Base-by-base conservation (phyloP, 805 yeast genomes). In the Monosporozyma yasuniensis region DNA sequence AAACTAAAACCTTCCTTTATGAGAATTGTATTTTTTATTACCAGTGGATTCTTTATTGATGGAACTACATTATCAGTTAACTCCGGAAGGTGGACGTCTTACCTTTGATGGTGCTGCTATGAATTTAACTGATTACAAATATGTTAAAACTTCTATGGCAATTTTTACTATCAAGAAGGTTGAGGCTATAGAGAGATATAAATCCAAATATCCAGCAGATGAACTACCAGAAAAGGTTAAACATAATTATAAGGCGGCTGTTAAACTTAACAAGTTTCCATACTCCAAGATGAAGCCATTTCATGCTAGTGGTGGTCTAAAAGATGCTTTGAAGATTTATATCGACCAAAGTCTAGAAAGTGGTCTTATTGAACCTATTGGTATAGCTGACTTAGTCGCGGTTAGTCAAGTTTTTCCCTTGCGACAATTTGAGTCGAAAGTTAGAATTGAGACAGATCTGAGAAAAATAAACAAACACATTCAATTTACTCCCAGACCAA, bases 401-500 rank as follows among this genome's bases (percentile, higher is more conserved):
- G 19, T 46, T 6, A 46, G 49, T 25, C 49, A 49, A 1, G 35
- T 49, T 16, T 49, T 49, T 39, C 43, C 47, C 1, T 19, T 44
- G 6, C 41, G 32, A 43, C 50, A 48, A 27, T 32, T 43, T 16
- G 42, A 7, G 14, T 6, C 4, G 4, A 32, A 32, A 32, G 22
- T 50, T 9, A 12, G 49, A 7, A 46, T 50, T 19, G 18, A 46
- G 18, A 50, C 49, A 4, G 52, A 49, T 27, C 30, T 49, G 3
- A 46, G 52, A 7, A 9, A 35, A 37, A 47, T 50, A 2, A 50
- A 50, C 34, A 22, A 28, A 19, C 38, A 50, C 16, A 22, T 50
- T 4, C 43, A 34, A 14, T 50, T 39, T 34, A 46, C 49, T 11
- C 49, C 49, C 16, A 12, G 52, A 21, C 47, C 52, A 8, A 50